These are phyloP conservation scores for Pseudopyrenochaeta lycopersici DNA, from an alignment of 2,329 filamentous ascomycete genomes.

Conservation along the genomic window DNA sequence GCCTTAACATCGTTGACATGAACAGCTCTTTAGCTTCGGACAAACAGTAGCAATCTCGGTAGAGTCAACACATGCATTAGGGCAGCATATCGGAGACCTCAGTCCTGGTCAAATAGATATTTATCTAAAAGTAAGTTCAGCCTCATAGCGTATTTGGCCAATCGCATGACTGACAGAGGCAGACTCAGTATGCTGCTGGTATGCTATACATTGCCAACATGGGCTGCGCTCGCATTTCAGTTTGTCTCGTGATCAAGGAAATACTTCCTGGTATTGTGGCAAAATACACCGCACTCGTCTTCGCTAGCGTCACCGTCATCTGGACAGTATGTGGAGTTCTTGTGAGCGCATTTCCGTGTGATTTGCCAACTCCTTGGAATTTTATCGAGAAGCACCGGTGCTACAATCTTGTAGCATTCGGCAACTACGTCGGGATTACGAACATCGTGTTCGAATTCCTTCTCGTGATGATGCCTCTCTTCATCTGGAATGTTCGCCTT, in stretches of 20 bases:
- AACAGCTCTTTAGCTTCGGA: slow-evolving; percentile 38
- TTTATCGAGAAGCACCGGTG: slow-evolving; percentile 20
- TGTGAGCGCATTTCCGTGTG: slow-evolving; percentile 37
- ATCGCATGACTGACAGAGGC: slow-evolving; percentile 2
- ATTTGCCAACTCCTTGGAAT: slow-evolving; percentile 31
- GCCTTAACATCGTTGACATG: slow-evolving; percentile 2
- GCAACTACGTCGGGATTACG: slow-evolving; percentile 40
- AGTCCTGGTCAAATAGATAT: slow-evolving; percentile 11
- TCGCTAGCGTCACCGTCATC: slow-evolving; percentile 28
- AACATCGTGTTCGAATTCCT: slow-evolving; percentile 38
- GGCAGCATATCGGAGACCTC: slow-evolving; percentile 20
- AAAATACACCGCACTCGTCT: slow-evolving; percentile 23
- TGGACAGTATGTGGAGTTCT: slow-evolving; percentile 37
- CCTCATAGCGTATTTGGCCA: background rate
- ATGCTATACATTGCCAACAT: slow-evolving; percentile 43
- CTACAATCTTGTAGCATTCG: slow-evolving; percentile 28
- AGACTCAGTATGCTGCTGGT: slow-evolving; percentile 35
- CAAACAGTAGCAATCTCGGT: slow-evolving; percentile 38
- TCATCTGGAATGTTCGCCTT: slow-evolving; percentile 37
- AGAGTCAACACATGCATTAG: slow-evolving; percentile 30
- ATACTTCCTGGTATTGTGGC: slow-evolving; percentile 30
- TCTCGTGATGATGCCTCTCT: slow-evolving; percentile 36
- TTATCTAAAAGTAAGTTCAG: slow-evolving; percentile 32
- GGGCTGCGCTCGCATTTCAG: slow-evolving; percentile 37
- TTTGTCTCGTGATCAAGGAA: slow-evolving; percentile 33